These are phyloP conservation scores for Tieghemostelium lacteum DNA, from an alignment of 78 protist species.

Conservation along the genomic window DNA sequence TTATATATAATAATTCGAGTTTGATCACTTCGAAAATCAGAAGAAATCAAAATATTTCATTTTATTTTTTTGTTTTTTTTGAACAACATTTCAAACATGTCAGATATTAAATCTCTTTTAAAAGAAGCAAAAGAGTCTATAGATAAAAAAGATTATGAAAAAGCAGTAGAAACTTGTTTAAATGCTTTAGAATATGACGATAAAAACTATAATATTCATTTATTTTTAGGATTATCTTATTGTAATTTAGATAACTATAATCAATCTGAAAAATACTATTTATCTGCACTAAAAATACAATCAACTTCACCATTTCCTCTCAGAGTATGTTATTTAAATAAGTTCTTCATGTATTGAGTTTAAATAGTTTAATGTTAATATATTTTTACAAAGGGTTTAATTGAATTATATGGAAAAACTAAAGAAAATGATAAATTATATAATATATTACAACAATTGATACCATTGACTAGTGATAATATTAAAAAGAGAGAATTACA, in stretches of 20 bases:
- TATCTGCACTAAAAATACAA: constrained; percentile 2
- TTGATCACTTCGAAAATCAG: no score
- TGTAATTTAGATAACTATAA: constrained; percentile 25
- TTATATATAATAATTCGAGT: no score
- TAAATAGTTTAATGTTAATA: not conserved
- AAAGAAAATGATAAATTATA: constrained; percentile 42
- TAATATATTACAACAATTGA: constrained; percentile 24
- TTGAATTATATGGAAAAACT: constrained; percentile 35
- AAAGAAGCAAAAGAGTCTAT: constrained; percentile 65
- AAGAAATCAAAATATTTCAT: no score
- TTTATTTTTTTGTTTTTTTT: no score
- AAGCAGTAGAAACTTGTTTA: constrained; percentile 62
- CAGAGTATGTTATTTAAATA: constrained; percentile 27
- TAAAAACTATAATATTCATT: constrained; percentile 28
- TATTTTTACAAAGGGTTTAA: constrained; percentile 30
- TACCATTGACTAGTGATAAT: constrained; percentile 46
- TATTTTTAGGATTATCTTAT: constrained; percentile 40
- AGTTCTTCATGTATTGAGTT: not conserved
- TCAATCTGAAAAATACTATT: constrained; percentile 38
- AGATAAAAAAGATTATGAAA: constrained; percentile 60
- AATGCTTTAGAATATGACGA: constrained; percentile 28
- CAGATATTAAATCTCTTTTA: constrained; percentile 22
- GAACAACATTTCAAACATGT: not conserved
- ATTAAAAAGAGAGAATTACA: constrained; percentile 24
- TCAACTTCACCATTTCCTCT: constrained; percentile 58